These are phyloP conservation scores for Syzygium grande DNA, from an alignment of 345 rosid species.

Conservation along the genomic window DNA sequence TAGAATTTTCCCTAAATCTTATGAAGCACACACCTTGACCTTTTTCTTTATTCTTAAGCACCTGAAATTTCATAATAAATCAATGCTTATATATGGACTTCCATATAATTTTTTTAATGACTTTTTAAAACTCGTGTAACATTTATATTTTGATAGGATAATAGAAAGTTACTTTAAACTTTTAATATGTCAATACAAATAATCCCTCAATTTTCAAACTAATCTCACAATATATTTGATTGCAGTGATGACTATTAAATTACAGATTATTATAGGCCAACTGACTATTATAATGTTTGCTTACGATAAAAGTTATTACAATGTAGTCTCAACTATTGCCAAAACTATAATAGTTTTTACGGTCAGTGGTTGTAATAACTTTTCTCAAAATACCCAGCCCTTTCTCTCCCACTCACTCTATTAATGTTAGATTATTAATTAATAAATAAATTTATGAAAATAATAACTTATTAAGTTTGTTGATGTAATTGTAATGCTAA, in stretches of 20 bases:
- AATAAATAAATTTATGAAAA: not conserved
- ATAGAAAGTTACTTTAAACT: not conserved
- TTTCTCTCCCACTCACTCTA: not conserved
- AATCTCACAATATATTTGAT: not conserved
- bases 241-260: not conserved
- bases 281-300: not conserved
- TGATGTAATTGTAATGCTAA: not conserved
- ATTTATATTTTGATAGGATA: not conserved
- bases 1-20: not conserved
- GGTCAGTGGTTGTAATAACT: not conserved
- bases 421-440: not conserved
- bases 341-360: not conserved
- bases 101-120: not conserved
- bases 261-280: not conserved
- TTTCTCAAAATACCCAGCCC: not conserved
- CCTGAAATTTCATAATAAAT: not conserved
- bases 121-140: not conserved
- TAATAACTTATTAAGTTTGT: not conserved
- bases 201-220: not conserved
- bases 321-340: not conserved
- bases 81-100: not conserved
- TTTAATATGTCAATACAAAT: not conserved
- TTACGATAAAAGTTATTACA: not conserved
- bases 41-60: not conserved
- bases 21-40: not conserved